Evolutionary conservation across 176 grass and related monocot genomes (phyloP), one percentile per base, ranked within the genome.

Genomic region (Paspalum notatum): DNA sequence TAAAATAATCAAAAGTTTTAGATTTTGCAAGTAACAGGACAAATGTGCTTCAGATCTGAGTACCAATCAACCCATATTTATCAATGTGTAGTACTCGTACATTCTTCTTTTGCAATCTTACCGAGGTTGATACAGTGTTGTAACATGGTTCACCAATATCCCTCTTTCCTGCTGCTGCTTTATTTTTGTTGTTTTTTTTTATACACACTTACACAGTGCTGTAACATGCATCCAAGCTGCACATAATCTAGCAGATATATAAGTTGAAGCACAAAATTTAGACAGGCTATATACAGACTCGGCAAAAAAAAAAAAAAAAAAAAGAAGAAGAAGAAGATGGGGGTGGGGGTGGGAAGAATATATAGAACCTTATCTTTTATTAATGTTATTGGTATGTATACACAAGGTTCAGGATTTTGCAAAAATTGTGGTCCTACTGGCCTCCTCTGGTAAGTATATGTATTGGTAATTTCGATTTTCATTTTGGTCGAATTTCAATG

Each of bases 1-100:
- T 43, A 78, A 59, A 78, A 60, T 62, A 78, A 52, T 53, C 21
- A 78, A 73, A 76, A 53, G 66, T 86, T 83, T 73, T 78, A 82
- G 73, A 90, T 68, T 79, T 56, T 82, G 60, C 60, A 67, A 52
- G 68, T 68, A 68, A 42, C 71, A 72, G 52, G 70, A 57, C 83
- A 78, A 78, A 78, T 90, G 79, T 78, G 44, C 80, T 53, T 74
- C 83, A 86, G 79, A 90, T 90, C 83, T 85, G 73, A 74, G 83
- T 79, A 74, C 78, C 72, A 78, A 77, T 86, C 68, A 65, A 59
- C 59, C 58, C 56, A 62, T 82, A 42, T 80, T 75, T 80, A 75
- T 85, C 63, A 82, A 72, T 82, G n/a, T 65, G 57, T 69, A 72
- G 58, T 67, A 62, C 32, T 32, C 32, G 32, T 32, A 32, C 83